Percentiles rank a stretch among this genome's conserved stretches.
Conservation (phyloP, 305 asterid species). For the Fraxinus dipetala region DNA sequence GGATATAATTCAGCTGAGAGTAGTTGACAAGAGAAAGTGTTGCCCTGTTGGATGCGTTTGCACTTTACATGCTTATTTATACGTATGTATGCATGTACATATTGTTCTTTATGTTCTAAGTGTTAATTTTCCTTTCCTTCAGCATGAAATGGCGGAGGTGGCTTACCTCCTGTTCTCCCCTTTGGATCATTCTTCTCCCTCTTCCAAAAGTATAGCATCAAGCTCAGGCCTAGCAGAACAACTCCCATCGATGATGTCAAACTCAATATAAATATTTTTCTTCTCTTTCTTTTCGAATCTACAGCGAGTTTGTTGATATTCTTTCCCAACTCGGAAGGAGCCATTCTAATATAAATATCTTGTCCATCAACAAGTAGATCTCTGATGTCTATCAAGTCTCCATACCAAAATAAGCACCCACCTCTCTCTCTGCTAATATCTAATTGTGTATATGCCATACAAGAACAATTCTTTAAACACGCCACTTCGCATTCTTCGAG, state of each 20-base stretch:
- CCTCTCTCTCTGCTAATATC: slow-evolving; percentile 6
- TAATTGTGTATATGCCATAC: slow-evolving; percentile 32
- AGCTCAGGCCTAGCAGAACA: not conserved
- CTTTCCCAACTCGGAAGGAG: not conserved
- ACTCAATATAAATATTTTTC: not conserved
- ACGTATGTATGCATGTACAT: too few relatives aligned
- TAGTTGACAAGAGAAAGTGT: not conserved
- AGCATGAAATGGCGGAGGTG: not conserved
- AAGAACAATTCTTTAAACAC: slow-evolving; percentile 38
- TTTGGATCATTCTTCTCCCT: not conserved
- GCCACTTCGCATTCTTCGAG: slow-evolving; percentile 19
- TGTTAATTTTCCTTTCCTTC: too few relatives aligned
- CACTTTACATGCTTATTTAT: not conserved
- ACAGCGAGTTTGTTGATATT: not conserved
- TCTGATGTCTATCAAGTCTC: not conserved
- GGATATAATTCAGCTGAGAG: not conserved
- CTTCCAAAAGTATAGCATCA: not conserved
- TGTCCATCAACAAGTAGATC: not conserved
- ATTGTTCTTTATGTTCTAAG: too few relatives aligned
- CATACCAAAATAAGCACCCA: slow-evolving; percentile 2
- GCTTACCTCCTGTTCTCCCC: not conserved
- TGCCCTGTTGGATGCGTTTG: not conserved
- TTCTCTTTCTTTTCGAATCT: slow-evolving; percentile 2
- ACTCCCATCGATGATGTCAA: not conserved
- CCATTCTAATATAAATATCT: not conserved